Evolutionary conservation across 2,329 filamentous ascomycete species (phyloP).

Genomic region (Tolypocladium guangdongense): DNA sequence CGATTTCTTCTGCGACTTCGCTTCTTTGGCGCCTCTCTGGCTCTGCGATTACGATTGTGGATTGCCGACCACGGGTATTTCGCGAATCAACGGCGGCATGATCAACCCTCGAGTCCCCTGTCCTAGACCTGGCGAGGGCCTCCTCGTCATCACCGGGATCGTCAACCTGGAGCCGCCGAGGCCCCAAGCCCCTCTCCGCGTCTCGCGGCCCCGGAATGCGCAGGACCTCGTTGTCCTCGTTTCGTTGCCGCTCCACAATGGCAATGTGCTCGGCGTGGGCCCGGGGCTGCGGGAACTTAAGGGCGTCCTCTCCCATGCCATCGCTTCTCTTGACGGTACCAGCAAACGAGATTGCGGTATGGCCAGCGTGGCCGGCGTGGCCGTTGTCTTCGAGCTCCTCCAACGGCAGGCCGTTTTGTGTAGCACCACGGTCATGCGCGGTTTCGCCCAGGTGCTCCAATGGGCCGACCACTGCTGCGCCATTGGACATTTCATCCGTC

Average conservation of each 20-base stretch:
- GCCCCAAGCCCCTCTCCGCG: slow-evolving; percentile 70
- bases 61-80: slow-evolving; percentile 27
- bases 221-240: slow-evolving; percentile 62
- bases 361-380: slow-evolving; percentile 7
- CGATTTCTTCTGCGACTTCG: slow-evolving; percentile 25
- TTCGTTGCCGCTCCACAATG: slow-evolving; percentile 75
- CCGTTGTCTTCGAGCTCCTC: not conserved
- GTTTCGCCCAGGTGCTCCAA: slow-evolving; percentile 2
- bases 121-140: slow-evolving; percentile 12
- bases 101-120: slow-evolving; percentile 15
- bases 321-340: slow-evolving; percentile 53
- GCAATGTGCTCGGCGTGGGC: slow-evolving; percentile 73
- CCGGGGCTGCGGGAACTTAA: slow-evolving; percentile 37
- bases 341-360: slow-evolving; percentile 51
- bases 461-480: not conserved
- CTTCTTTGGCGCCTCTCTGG: slow-evolving; percentile 33
- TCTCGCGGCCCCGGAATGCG: slow-evolving; percentile 89
- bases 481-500: slow-evolving; percentile 15
- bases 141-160: slow-evolving; percentile 26
- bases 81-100: slow-evolving; percentile 10
- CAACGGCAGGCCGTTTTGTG: not conserved
- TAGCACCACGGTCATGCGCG: not conserved
- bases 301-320: slow-evolving; percentile 35
- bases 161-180: slow-evolving; percentile 37
- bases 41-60: slow-evolving; percentile 58